Conservation (phyloP, 163 green algal genomes). For the Chlorella variabilis region DNA sequence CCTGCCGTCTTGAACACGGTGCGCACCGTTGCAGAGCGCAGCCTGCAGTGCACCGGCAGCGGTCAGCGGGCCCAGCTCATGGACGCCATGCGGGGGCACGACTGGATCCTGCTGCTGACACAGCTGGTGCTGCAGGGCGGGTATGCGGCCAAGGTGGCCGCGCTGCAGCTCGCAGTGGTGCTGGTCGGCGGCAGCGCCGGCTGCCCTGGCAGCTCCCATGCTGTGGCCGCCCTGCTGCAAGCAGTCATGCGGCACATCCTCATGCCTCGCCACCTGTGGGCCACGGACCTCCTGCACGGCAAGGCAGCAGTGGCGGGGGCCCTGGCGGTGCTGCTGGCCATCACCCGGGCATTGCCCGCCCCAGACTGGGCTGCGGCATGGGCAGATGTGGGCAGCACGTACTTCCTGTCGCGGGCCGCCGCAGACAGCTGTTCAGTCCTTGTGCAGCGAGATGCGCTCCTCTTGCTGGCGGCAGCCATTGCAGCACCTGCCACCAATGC, state of each 20-base stretch:
- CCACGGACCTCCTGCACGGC: slow-evolving; percentile 10
- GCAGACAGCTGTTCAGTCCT: background rate
- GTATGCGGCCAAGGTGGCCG: slow-evolving; percentile 9
- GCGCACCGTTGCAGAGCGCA: background rate
- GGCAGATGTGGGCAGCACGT: background rate
- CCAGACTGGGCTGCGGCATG: background rate
- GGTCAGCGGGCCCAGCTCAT: background rate
- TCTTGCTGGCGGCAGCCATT: slow-evolving; percentile 9
- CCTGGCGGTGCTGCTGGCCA: background rate
- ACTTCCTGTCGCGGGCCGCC: slow-evolving; percentile 12
- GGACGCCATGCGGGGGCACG: background rate
- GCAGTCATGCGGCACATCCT: slow-evolving; percentile 1
- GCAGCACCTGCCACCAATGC: background rate
- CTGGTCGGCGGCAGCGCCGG: background rate
- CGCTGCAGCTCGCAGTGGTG: background rate
- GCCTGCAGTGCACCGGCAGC: no score
- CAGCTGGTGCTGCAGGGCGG: background rate
- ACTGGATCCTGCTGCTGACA: background rate
- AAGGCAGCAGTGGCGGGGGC: slow-evolving; percentile 9
- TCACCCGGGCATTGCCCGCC: background rate
- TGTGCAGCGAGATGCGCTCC: background rate
- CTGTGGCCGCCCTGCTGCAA: background rate
- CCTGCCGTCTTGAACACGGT: slow-evolving; percentile 3
- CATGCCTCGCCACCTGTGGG: slow-evolving; percentile 20
- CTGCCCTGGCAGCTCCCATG: background rate